These are phyloP conservation scores for Lichtheimia hyalospora DNA, from an alignment of 371 early-diverging fungal species.

Conservation along the genomic window DNA sequence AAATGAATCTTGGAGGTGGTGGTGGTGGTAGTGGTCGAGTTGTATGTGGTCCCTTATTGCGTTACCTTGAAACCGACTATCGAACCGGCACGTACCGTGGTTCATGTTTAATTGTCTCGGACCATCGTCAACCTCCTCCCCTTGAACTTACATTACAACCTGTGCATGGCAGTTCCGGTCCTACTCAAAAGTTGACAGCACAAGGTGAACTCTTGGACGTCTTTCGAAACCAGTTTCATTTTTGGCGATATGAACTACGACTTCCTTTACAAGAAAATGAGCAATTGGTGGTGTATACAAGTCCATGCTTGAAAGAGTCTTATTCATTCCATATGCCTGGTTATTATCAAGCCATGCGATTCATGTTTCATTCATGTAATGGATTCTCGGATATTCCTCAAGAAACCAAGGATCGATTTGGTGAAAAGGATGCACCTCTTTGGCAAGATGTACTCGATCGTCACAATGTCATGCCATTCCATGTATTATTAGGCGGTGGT, in stretches of 20 bases:
- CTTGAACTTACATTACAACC: constrained; percentile 13
- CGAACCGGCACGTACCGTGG: constrained; percentile 25
- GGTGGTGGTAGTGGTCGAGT: constrained; percentile 12
- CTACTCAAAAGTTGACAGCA: constrained; percentile 7
- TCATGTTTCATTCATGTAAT: constrained; percentile 69
- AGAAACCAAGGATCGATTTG: constrained; percentile 35
- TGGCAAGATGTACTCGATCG: constrained; percentile 81
- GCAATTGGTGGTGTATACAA: constrained; percentile 27
- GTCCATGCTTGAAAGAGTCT: constrained; percentile 10
- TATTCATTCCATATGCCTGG: constrained; percentile 42
- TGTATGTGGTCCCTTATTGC: constrained; percentile 34
- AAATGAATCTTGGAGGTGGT: constrained; percentile 11
- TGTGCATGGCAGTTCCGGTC: not conserved
- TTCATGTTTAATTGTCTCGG: constrained; percentile 33
- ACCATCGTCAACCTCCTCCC: constrained; percentile 20
- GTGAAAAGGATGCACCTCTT: constrained; percentile 58
- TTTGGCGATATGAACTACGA: constrained; percentile 36
- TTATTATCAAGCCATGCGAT: constrained; percentile 47
- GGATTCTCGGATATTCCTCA: constrained; percentile 65
- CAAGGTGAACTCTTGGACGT: constrained; percentile 25
- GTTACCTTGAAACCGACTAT: constrained; percentile 33
- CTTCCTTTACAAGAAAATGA: constrained; percentile 25
- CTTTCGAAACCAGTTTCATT: constrained; percentile 28
- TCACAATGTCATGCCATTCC: constrained; percentile 69
- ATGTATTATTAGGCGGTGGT: constrained; percentile 83